These are phyloP conservation scores for Crithidia acanthocephali DNA, from an alignment of 208 protist species.

Conservation along the genomic window DNA sequence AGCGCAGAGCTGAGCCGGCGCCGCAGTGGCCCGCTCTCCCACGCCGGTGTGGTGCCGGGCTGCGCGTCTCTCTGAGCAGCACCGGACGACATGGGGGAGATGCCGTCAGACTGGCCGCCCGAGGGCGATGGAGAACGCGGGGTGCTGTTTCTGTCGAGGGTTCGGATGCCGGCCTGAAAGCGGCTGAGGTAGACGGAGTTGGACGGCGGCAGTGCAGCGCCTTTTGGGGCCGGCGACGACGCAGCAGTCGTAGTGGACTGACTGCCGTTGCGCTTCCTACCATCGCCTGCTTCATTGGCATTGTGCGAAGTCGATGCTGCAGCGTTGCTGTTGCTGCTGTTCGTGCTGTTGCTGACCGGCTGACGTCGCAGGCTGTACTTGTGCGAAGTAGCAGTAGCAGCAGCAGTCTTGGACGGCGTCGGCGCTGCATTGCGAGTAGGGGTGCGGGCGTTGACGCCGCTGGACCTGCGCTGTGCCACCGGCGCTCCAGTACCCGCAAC, in stretches of 20 bases:
- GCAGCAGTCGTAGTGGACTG: neutral
- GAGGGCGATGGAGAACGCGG: conserved; percentile 3
- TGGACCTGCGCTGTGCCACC: neutral
- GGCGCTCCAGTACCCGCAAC: neutral
- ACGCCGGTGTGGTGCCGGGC: conserved; percentile 5
- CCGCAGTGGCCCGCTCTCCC: conserved; percentile 11
- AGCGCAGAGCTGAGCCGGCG: conserved; percentile 27
- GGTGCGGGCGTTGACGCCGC: neutral
- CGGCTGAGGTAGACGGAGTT: conserved; percentile 21
- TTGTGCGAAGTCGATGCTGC: too few species aligned
- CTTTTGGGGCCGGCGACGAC: too few species aligned
- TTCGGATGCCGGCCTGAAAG: conserved; percentile 30
- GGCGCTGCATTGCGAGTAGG: neutral
- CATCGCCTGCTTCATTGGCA: neutral
- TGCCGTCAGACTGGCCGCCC: neutral
- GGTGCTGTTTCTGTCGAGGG: conserved; percentile 6
- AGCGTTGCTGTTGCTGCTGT: too few species aligned
- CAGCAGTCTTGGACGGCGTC: neutral
- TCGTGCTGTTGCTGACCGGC: neutral
- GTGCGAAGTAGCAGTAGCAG: neutral
- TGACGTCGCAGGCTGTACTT: conserved; percentile 18
- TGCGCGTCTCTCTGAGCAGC: neutral
- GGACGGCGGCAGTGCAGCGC: neutral
- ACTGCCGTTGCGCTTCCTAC: neutral
- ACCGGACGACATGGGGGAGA: neutral